Evolutionary conservation across 345 rosid genomes (phyloP).

Genomic region (Salix caprea): DNA sequence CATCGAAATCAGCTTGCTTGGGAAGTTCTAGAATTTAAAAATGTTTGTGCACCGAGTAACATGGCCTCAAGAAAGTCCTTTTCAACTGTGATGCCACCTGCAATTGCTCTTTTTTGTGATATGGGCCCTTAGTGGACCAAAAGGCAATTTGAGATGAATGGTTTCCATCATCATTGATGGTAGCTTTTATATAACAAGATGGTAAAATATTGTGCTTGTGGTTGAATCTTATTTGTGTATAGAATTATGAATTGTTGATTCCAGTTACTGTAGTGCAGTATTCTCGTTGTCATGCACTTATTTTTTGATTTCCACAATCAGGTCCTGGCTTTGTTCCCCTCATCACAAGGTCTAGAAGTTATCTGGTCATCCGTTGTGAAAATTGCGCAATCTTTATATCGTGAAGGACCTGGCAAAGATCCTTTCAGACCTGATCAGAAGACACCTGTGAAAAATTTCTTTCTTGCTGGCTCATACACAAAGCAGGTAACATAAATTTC

Average conservation of each 20-base stretch:
- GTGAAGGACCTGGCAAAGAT: slow-evolving; percentile 93
- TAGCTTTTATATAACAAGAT: not conserved
- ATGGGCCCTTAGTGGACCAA: not conserved
- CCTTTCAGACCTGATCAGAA: slow-evolving; percentile 97
- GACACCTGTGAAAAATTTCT: slow-evolving; percentile 85
- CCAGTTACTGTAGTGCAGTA: too few species aligned
- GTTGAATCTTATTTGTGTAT: not conserved
- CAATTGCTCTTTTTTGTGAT: not conserved
- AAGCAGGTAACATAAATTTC: slow-evolving; percentile 63
- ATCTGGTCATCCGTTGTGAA: slow-evolving; percentile 96
- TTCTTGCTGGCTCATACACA: slow-evolving; percentile 93
- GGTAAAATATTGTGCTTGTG: not conserved
- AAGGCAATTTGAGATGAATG: not conserved
- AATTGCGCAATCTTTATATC: slow-evolving; percentile 88
- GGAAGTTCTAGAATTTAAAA: not conserved
- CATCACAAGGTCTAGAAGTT: slow-evolving; percentile 78
- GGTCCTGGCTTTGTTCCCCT: slow-evolving; percentile 81
- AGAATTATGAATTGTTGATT: not conserved
- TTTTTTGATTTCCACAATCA: slow-evolving; percentile 14
- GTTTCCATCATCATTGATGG: not conserved
- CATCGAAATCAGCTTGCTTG: not conserved
- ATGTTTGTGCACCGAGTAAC: not conserved
- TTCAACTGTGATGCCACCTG: not conserved
- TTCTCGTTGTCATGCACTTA: not conserved
- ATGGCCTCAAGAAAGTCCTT: not conserved